These are phyloP conservation scores for Hymenoscyphus fructigenus DNA, from an alignment of 2,329 filamentous ascomycete genomes.

Conservation along the genomic window DNA sequence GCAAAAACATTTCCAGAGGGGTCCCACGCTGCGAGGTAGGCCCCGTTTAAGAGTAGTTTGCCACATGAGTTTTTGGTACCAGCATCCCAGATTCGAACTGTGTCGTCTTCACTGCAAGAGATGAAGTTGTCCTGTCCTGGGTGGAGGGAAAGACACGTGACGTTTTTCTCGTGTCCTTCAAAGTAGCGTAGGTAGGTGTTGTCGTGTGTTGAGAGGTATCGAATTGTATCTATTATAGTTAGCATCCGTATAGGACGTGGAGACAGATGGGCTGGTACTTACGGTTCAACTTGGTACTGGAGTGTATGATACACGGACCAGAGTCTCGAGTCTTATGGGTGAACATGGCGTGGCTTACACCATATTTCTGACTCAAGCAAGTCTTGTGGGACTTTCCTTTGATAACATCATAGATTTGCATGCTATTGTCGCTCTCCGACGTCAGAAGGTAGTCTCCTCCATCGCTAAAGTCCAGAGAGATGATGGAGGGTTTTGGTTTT, in stretches of 20 bases:
- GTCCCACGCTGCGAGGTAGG: conserved; percentile 85
- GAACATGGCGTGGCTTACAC: conserved; percentile 89
- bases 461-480: conserved; percentile 95
- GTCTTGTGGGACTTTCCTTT: conserved; percentile 88
- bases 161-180: conserved; percentile 79
- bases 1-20: conserved; percentile 91
- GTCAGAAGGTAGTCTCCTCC: conserved; percentile 90
- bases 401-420: conserved; percentile 92
- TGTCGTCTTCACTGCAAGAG: conserved; percentile 87
- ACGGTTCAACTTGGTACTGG: conserved; percentile 93
- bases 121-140: conserved; percentile 89
- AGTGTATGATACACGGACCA: conserved; percentile 75
- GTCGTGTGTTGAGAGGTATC: conserved; percentile 88
- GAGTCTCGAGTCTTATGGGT: conserved; percentile 43
- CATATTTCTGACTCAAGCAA: conserved; percentile 93
- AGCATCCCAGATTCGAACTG: conserved; percentile 81
- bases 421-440: conserved; percentile 88
- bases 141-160: conserved; percentile 81
- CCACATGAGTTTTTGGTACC: conserved; percentile 77
- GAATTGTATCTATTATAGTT: conserved; percentile 65
- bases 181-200: conserved; percentile 98
- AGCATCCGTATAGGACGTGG: neutral
- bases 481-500: conserved; percentile 57
- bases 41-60: conserved; percentile 74
- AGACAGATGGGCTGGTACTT: conserved; percentile 32